Percentiles rank a stretch among this genome's conserved stretches.
Conservation (phyloP, 2,329 filamentous ascomycete species). For the Fusarium dlaminii region DNA sequence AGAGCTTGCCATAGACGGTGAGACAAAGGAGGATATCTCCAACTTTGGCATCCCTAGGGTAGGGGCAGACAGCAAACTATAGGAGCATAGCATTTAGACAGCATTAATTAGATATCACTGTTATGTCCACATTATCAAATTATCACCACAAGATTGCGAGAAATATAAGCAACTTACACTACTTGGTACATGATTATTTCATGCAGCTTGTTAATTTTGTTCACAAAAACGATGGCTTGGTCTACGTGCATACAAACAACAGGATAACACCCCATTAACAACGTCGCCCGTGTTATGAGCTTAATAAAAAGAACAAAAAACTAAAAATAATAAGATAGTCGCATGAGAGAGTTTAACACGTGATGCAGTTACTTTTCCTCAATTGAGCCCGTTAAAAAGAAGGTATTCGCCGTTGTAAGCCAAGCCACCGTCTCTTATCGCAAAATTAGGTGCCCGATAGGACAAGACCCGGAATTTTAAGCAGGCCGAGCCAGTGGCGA, state of each 20-base stretch:
- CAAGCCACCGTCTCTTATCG: neutral
- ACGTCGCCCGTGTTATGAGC: fast-evolving
- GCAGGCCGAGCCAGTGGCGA: neutral
- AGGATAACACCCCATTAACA: no score
- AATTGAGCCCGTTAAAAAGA: neutral
- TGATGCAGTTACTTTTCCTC: no score
- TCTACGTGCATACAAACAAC: no score
- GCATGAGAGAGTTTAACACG: fast-evolving
- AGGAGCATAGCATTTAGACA: neutral
- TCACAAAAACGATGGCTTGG: no score
- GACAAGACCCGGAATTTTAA: neutral
- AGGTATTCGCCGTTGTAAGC: neutral
- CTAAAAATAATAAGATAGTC: fast-evolving
- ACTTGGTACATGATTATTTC: fast-evolving
- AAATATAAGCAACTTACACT: fast-evolving
- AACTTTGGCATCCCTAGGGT: constrained; percentile 12
- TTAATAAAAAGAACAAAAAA: neutral
- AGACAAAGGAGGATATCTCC: constrained; percentile 15
- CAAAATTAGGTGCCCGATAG: neutral
- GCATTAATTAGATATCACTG: neutral
- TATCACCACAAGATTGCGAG: fast-evolving
- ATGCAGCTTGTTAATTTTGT: no score
- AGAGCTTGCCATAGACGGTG: constrained; percentile 39
- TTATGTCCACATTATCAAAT: fast-evolving
- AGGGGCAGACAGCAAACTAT: neutral